Evolutionary conservation across 106 monocot species (phyloP), one percentile per base, ranked within the genome.

Genomic region (Agapanthus africanus): DNA sequence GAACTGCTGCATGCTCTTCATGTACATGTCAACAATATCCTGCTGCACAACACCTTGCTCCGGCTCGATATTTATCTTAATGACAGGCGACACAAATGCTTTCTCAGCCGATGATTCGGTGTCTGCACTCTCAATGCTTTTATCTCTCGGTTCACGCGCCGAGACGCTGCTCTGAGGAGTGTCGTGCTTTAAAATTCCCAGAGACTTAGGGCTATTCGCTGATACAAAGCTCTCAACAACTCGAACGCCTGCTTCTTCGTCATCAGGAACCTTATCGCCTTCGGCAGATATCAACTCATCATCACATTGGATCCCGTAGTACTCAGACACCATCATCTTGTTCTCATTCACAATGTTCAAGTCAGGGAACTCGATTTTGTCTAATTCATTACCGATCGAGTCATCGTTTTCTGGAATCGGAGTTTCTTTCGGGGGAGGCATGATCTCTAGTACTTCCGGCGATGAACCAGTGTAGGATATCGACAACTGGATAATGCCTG

Each of bases 1-100:
- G 52, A 88, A 88, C 79, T 93, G 78, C 61, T 89, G 81, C 93
- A 93, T 88, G 86, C 93, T 93, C 40, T 93, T 93, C 85, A 84
- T 86, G 73, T 93, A 93, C 86, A 93, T 81, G 67, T 93, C 81
- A 8, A 93, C 88, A 6, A 93, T 86, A 38, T 93, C 93, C 76
- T 93, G 83, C 73, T 86, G 93, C 63, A 81, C 79, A 18, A 93
- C 77, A 0, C 59, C 41, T 33, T 81, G 70, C 62, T 86, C 86
- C 2, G 72, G 79, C 54, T 74, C 72, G 2, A 83, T n/a, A 50
- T 84, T 79, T 28, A 88, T 69, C 21, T 76, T 81, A 28, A 89
- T 80, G 19, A 89, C 56, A 13, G 93, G 81, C 23, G 62, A 47
- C 37, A 56, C 42, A n/a, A n/a, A n/a, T 39, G 65, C 60, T 51